These are phyloP conservation scores for Corrigiola litoralis DNA, from an alignment of 179 eudicot species.

Conservation along the genomic window DNA sequence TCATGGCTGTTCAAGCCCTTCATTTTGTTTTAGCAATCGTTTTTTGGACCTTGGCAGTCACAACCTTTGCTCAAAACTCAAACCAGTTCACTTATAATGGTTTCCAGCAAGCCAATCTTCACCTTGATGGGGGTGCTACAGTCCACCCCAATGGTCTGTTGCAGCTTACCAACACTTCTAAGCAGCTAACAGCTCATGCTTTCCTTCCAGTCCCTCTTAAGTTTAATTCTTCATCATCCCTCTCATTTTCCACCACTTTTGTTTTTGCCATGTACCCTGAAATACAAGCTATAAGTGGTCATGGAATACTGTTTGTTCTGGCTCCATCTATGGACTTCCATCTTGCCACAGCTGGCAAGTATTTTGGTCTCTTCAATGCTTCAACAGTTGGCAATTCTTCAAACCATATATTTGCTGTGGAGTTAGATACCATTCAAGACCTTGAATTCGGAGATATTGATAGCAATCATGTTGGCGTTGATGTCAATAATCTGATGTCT, in stretches of 20 bases:
- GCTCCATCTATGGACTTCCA: conserved; percentile 29
- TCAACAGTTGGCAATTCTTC: conserved; percentile 18
- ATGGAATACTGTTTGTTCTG: conserved; percentile 38
- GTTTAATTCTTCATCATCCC: conserved; percentile 19
- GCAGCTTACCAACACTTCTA: conserved; percentile 37
- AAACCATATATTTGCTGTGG: conserved; percentile 33
- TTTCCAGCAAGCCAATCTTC: conserved; percentile 25
- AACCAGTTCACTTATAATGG: conserved; percentile 31
- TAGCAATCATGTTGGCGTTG: conserved; percentile 43
- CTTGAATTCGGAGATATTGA: conserved; percentile 25
- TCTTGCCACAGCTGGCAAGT: conserved; percentile 13
- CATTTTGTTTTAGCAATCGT: background rate
- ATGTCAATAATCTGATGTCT: conserved; percentile 32
- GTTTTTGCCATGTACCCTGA: conserved; percentile 42
- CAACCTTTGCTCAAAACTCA: conserved; percentile 9
- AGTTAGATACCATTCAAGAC: conserved; percentile 30
- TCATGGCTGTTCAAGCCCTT: conserved; percentile 11
- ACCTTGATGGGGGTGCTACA: conserved; percentile 29
- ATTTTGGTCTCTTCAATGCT: conserved; percentile 32
- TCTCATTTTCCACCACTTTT: conserved; percentile 36
- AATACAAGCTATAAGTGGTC: conserved; percentile 12
- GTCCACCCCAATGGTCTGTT: conserved; percentile 34
- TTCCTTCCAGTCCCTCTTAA: conserved; percentile 22
- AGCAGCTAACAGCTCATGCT: conserved; percentile 23
- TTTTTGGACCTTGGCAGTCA: conserved; percentile 2